Evolutionary conservation across 2,329 filamentous ascomycete genomes (phyloP).

Genomic region (Coccinonectria pachysandricola): DNA sequence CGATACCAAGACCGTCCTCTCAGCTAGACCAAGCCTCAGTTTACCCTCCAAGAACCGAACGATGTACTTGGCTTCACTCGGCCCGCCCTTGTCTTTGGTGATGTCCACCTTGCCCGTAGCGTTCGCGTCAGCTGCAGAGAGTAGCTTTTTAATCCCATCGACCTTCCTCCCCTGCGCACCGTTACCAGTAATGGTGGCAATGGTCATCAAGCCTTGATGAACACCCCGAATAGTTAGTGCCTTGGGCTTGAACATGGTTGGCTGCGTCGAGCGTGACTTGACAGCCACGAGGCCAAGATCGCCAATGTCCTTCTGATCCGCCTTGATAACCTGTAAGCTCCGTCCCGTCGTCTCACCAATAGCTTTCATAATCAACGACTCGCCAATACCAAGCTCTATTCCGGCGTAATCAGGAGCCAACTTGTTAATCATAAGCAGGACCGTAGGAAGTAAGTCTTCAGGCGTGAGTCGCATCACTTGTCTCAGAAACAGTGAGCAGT

Average conservation of each 20-base stretch:
- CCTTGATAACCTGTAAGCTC: slow-evolving; percentile 80
- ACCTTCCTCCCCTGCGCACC: slow-evolving; percentile 88
- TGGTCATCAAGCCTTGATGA: slow-evolving; percentile 75
- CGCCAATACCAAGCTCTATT: slow-evolving; percentile 95
- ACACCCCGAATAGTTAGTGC: slow-evolving; percentile 78
- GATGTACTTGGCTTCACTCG: slow-evolving; percentile 91
- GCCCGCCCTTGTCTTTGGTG: slow-evolving; percentile 80
- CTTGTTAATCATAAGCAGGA: slow-evolving; percentile 96
- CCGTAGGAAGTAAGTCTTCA: slow-evolving; percentile 73
- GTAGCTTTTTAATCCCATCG: slow-evolving; percentile 86
- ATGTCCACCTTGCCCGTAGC: slow-evolving; percentile 75
- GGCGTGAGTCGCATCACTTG: slow-evolving; percentile 92
- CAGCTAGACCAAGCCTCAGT: slow-evolving; percentile 79
- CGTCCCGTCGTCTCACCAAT: slow-evolving; percentile 91
- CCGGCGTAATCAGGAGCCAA: slow-evolving; percentile 93
- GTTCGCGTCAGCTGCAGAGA: slow-evolving; percentile 78
- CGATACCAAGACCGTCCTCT: slow-evolving; percentile 83
- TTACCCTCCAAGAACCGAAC: slow-evolving; percentile 93
- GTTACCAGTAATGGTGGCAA: slow-evolving; percentile 77
- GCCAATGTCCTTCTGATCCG: slow-evolving; percentile 91
- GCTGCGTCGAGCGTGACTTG: slow-evolving; percentile 89
- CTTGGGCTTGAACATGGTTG: slow-evolving; percentile 97
- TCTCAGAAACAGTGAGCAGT: slow-evolving; percentile 82
- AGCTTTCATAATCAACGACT: slow-evolving; percentile 97
- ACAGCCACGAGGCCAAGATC: slow-evolving; percentile 90